Base-by-base conservation (phyloP, 495 filamentous ascomycete species). In the Penicillium manginii region DNA sequence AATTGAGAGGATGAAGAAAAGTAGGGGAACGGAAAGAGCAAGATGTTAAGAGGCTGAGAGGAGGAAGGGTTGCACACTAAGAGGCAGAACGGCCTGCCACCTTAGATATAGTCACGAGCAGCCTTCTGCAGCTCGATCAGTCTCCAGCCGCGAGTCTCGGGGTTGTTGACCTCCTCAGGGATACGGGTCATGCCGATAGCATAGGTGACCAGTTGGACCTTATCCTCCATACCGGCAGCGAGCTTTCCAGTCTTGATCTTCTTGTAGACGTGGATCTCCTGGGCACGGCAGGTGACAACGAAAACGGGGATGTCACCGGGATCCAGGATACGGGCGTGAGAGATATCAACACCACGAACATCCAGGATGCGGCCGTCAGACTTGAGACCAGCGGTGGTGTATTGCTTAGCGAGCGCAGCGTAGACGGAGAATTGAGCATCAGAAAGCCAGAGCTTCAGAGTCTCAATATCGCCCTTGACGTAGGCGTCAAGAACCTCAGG, bases 41-140 rank as follows among this genome's bases (percentile, higher is more conserved):
- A 55, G 62, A 26, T 53, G 40, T 12, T 48, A 33, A 39, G 19
- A 46, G 50, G 50, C 37, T 26, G 50, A 37, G 32, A 43, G 29
- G 21, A 47, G 10, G 12, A 26, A 50, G 31, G 52, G 5, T 17
- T 43, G 40, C 40, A 43, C n/a, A 43, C 12, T 43, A n/a, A 43
- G 15, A 49, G 18, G 47, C 22, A 55, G 37, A 45, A 22, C 40
- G 35, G 47, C 23, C 37, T 54, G 32, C 31, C 35, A 23, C 21
- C 62, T 90, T 82, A 93, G 42, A 92, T 91, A 68, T 94, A 98
- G 78, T 98, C 94, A 71, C 96, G 86, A 55, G 89, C 93, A 75
- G 90, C 94, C 88, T 98, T 98, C 77, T 98, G 94, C 78, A 98
- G 82, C 81, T 98, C 94, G 70, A 98, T 96, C 73, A 98, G 78